Percentiles rank a stretch among this genome's conserved stretches.
These are phyloP conservation scores for Kluyveromyces sp. DNA, from an alignment of 1,139 yeast species.

Conservation along the genomic window DNA sequence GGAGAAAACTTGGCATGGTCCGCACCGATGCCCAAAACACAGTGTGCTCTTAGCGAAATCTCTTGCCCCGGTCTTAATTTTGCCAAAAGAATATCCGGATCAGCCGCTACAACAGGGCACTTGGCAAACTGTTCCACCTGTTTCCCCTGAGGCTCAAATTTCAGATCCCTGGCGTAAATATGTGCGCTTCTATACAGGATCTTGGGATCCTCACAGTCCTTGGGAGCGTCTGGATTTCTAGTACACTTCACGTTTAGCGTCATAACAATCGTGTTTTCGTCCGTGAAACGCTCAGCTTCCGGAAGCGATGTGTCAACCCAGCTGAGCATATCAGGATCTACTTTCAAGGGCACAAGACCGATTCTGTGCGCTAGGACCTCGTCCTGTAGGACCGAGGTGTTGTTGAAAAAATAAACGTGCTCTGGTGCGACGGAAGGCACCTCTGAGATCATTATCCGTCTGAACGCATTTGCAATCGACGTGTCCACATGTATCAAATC, in stretches of 20 bases:
- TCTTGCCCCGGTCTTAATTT: constrained; percentile 97
- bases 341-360: constrained; percentile 83
- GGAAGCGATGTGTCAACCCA: constrained; percentile 68
- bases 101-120: constrained; percentile 68
- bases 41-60: constrained; percentile 82
- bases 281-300: constrained; percentile 67
- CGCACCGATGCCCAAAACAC: constrained; percentile 83
- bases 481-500: constrained; percentile 85
- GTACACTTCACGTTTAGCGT: constrained; percentile 78
- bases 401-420: constrained; percentile 80
- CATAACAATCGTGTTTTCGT: constrained; percentile 82
- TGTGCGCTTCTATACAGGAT: constrained; percentile 75
- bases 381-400: constrained; percentile 94
- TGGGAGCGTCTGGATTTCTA: constrained; percentile 76
- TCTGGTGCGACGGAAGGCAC: constrained; percentile 96
- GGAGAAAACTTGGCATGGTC: constrained; percentile 98
- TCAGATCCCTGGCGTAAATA: constrained; percentile 82
- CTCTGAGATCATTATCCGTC: constrained; percentile 94
- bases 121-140: constrained; percentile 65
- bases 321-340: constrained; percentile 79
- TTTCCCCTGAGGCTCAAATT: constrained; percentile 86
- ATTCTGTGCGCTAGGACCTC: constrained; percentile 94
- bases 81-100: constrained; percentile 83
- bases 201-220: constrained; percentile 73
- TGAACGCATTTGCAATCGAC: constrained; percentile 90